These are phyloP conservation scores for Amphicarpaea edgeworthii DNA, from an alignment of 306 rosid genomes.

Conservation along the genomic window DNA sequence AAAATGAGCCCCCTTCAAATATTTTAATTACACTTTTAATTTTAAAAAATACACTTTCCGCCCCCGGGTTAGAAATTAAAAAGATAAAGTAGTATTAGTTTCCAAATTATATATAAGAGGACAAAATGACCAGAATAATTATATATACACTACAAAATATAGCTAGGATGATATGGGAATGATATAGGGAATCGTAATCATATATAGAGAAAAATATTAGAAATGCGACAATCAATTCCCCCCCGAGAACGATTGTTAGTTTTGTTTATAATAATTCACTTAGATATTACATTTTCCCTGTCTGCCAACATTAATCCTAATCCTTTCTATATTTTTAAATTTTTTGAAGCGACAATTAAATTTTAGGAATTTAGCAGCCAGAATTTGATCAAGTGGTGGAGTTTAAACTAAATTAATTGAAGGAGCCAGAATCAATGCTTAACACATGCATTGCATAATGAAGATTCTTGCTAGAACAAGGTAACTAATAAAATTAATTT, in stretches of 20 bases:
- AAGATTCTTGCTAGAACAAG: too few species aligned
- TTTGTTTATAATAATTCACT: constrained; percentile 53
- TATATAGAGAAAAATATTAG: background rate
- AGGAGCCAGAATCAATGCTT: too few species aligned
- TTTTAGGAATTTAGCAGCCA: background rate
- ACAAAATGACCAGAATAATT: too few species aligned
- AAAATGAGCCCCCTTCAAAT: constrained; percentile 47
- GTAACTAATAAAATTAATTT: too few species aligned
- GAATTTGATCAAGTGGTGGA: too few species aligned
- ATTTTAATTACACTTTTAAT: constrained; percentile 8
- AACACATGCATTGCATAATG: too few species aligned
- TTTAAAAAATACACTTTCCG: background rate
- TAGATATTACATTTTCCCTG: constrained; percentile 58
- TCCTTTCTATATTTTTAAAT: constrained; percentile 39
- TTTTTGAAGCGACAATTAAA: constrained; percentile 1
- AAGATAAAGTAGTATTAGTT: constrained; percentile 49
- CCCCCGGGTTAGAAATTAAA: background rate
- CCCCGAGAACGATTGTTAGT: constrained; percentile 56
- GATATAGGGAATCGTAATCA: too few species aligned
- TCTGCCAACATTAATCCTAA: constrained; percentile 59
- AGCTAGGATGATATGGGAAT: too few species aligned
- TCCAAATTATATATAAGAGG: background rate
- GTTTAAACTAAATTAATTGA: too few species aligned
- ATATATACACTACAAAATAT: too few species aligned
- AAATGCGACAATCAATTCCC: constrained; percentile 41